Conservation (phyloP, 225 moss, liverwort and hornwort species). For the Physcomitrellopsis africana region DNA sequence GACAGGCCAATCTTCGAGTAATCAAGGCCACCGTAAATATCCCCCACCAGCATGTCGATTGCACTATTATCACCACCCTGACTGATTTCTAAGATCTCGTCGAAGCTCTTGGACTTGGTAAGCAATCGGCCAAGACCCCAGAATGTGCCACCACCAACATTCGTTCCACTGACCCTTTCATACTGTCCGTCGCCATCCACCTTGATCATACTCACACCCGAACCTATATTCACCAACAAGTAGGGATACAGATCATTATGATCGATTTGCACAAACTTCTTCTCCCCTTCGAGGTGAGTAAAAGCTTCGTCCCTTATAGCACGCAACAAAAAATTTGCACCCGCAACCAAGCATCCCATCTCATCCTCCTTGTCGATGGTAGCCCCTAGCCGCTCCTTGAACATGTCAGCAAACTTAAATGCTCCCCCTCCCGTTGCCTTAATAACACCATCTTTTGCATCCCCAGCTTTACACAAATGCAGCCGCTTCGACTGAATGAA, state of each 20-base stretch:
- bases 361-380: conserved; percentile 98
- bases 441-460: conserved; percentile 54
- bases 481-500: conserved; percentile 88
- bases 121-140: conserved; percentile 97
- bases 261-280: conserved; percentile 88
- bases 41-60: conserved; percentile 98
- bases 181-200: conserved; percentile 88
- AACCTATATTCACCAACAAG: conserved; percentile 96
- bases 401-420: conserved; percentile 83
- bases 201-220: conserved; percentile 98
- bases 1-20: conserved; percentile 97
- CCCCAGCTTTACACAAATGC: conserved; percentile 48
- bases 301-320: conserved; percentile 96
- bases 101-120: conserved; percentile 94
- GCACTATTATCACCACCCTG: conserved; percentile 92
- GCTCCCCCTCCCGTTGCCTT: conserved; percentile 99
- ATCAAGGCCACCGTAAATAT: conserved; percentile 97
- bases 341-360: conserved; percentile 93
- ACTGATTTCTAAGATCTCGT: conserved; percentile 95
- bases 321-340: conserved; percentile 84
- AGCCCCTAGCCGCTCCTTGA: conserved; percentile 91
- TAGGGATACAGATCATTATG: conserved; percentile 86
- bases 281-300: conserved; percentile 89
- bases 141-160: conserved; percentile 98
- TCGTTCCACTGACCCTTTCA: conserved; percentile 93